Conservation (phyloP, 257 asterid genomes). For the Thymus quinquecostatus region DNA sequence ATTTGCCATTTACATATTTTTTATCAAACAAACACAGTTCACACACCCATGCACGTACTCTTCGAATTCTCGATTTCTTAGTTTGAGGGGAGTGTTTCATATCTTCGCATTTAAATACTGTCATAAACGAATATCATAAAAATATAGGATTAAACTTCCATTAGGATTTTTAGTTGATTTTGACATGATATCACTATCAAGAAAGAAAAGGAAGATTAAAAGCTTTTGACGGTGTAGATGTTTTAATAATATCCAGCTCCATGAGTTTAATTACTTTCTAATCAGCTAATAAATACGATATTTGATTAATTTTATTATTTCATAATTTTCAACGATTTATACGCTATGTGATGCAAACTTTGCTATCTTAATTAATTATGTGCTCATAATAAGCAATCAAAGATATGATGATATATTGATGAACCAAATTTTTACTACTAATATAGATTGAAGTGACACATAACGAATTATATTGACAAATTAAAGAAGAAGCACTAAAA, state of each 20-base stretch:
- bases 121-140: not conserved
- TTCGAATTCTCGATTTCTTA: no score
- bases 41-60: no score
- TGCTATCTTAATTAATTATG: no score
- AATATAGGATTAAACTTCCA: not conserved
- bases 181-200: not conserved
- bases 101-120: no score
- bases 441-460: conserved; percentile 3
- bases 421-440: not conserved
- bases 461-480: conserved; percentile 1
- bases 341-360: no score
- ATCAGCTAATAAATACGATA: not conserved
- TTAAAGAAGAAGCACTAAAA: not conserved
- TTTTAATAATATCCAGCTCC: not conserved
- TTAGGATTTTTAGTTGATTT: not conserved
- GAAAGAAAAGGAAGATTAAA: not conserved
- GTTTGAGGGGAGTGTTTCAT: no score
- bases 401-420: not conserved
- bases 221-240: not conserved
- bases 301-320: no score
- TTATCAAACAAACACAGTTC: no score
- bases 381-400: not conserved
- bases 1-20: no score
- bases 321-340: no score
- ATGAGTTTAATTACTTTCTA: not conserved